These are phyloP conservation scores for Afroboletus lepidellus DNA, from an alignment of 1,284 basidiomycete genomes.

Conservation along the genomic window DNA sequence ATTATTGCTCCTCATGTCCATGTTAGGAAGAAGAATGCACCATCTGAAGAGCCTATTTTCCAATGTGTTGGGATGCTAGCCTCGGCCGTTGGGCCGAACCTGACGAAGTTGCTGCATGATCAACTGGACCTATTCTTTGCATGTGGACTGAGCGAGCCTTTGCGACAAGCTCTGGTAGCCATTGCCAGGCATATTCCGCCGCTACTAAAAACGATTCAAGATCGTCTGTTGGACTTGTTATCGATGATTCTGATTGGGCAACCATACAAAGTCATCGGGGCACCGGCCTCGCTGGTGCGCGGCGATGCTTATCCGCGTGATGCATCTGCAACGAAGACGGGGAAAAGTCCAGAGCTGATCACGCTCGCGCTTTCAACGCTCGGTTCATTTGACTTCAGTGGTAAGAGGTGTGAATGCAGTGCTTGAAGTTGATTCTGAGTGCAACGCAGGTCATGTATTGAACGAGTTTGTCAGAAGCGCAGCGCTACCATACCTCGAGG, in stretches of 20 bases:
- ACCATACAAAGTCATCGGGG: slow-evolving; percentile 83
- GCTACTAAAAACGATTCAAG: slow-evolving; percentile 90
- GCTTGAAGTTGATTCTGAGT: slow-evolving; percentile 12
- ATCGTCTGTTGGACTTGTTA: slow-evolving; percentile 83
- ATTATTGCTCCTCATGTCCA: slow-evolving; percentile 11
- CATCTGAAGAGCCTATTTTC: slow-evolving; percentile 94
- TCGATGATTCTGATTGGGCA: slow-evolving; percentile 81
- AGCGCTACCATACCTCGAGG: slow-evolving; percentile 92
- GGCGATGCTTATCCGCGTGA: slow-evolving; percentile 59
- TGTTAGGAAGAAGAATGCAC: slow-evolving; percentile 87
- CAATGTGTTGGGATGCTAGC: slow-evolving; percentile 98
- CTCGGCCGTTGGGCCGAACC: slow-evolving; percentile 90
- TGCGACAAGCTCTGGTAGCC: slow-evolving; percentile 83
- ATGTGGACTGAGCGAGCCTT: slow-evolving; percentile 88
- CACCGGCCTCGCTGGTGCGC: slow-evolving; percentile 58
- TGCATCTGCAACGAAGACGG: slow-evolving; percentile 44
- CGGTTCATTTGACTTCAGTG: slow-evolving; percentile 93
- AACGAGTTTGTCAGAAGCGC: slow-evolving; percentile 96
- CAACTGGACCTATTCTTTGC: slow-evolving; percentile 97
- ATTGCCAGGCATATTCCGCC: slow-evolving; percentile 92
- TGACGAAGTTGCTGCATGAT: slow-evolving; percentile 95
- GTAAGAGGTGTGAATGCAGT: slow-evolving; percentile 40
- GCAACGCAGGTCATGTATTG: slow-evolving; percentile 73
- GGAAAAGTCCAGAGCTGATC: slow-evolving; percentile 74
- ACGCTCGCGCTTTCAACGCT: slow-evolving; percentile 87